Base-by-base conservation (phyloP, 83 land plant genomes). In the Thuja plicata region DNA sequence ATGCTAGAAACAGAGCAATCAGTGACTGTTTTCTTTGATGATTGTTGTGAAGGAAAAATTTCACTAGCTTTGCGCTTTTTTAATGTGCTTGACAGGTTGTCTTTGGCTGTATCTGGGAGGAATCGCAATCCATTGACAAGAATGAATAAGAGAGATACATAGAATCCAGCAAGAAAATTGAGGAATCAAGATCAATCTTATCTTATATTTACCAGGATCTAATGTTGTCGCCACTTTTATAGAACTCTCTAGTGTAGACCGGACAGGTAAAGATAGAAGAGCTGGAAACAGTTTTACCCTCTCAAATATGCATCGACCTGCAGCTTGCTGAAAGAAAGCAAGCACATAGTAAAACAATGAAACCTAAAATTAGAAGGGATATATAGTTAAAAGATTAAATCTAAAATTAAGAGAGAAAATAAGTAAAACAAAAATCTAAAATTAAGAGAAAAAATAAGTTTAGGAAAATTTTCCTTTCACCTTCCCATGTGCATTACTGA, bases 261-360 rank as follows among this genome's bases (percentile, higher is more conserved):
- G 73, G 40, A 91, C 30, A 13, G 93, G 78, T 35, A 88, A 93
- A n/a, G 93, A 85, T 70, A 90, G 90, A 89, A 94, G 81, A 85
- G 86, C 83, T 40, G 95, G 94, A 48, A 92, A 92, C 81, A 90
- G 50, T 90, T 92, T 95, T 88, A 95, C 89, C 2, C 89, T 89
- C 19, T 94, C 95, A 90, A 90, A 87, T 86, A 93, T 88, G 87
- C 93, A 95, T 41, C 88, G 88, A 87, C 95, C 96, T 40, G 93
- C 89, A 71, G 96, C 96, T 86, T 87, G 88, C 96, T 95, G 92
- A 35, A 79, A 94, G 52, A 48, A 30, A 16, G 52, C 38, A 57
- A 45, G 70, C 9, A 32, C 77, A 15, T 12, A 19, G 38, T 66
- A 24, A 87, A 87, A 40, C 24, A 16, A 37, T 34, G 35, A 35